Evolutionary conservation across 208 protist genomes (phyloP), one percentile per base, ranked within the genome.

Genomic region (Leptomonas seymouri): DNA sequence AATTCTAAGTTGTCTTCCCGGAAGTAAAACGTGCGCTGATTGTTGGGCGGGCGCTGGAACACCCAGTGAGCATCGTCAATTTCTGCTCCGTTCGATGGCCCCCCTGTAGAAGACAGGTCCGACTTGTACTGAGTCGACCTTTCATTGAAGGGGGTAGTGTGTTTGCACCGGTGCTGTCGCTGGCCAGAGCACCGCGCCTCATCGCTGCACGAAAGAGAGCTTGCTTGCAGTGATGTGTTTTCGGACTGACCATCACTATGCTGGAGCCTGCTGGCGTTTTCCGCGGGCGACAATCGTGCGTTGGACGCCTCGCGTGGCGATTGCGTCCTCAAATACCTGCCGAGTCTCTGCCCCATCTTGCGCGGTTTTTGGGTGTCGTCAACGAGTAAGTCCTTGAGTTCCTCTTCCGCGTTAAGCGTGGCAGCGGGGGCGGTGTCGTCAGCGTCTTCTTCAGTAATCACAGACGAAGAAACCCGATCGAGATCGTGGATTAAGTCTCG

Each of bases 11-110:
- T 85, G 74, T 96, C 91, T 63, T 96, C 88, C 12, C 76, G 64
- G 59, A 96, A 94, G 67, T 86, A 89, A 72, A 96, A 96, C 23
- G 89, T 91, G 56, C 88, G 86, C 64, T 96, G 91, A 68, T 93
- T 96, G 61, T 90, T 84, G 1, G 91, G 91, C 21, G 91, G 91
- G n/a, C 88, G 74, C 27, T 65, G 51, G 55, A 86, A 93, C 14
- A 56, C 63, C 87, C 87, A 95, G 78, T 95, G 46, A 77, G 84
- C 57, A 83, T 76, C 75, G 20, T 72, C 62, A 2, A 51, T 58
- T 6, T 71, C 62, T 18, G 49, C 45, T 27, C 45, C 25, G 30
- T 1, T 36, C 16, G n/a, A 12, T 6, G 44, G 7, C 9, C 1
- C 39, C 11, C n/a, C n/a, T n/a, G n/a, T n/a, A n/a, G 28, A 6